A percentile compares a stretch with the other conserved stretches of the same genome.
Conservation (phyloP, 2,329 filamentous ascomycete genomes). For the Sclerotinia subarctica region DNA sequence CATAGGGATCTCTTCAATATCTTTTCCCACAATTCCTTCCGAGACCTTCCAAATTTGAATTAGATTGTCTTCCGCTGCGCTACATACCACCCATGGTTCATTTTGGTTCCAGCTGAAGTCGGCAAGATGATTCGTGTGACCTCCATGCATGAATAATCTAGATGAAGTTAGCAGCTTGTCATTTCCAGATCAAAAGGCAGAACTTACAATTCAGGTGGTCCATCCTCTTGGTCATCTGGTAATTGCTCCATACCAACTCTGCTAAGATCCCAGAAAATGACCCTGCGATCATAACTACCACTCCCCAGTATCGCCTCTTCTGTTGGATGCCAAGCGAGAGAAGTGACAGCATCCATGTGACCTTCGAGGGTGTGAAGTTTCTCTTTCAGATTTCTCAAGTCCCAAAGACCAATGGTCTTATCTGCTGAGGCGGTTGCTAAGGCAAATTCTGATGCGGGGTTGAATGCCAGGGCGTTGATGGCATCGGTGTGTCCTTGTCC, state of each 20-base stretch:
- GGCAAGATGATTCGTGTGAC: conserved; percentile 92
- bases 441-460: conserved; percentile 83
- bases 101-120: conserved; percentile 99
- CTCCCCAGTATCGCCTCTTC: conserved; percentile 87
- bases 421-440: conserved; percentile 92
- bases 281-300: conserved; percentile 85
- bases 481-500: conserved; percentile 82
- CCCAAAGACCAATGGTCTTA: conserved; percentile 93
- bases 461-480: conserved; percentile 94
- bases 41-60: conserved; percentile 92
- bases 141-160: conserved; percentile 96
- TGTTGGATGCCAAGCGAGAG: conserved; percentile 89
- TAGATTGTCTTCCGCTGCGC: conserved; percentile 93
- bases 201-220: conserved; percentile 85
- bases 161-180: conserved; percentile 16
- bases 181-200: neutral
- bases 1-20: conserved; percentile 70
- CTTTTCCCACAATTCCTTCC: conserved; percentile 75
- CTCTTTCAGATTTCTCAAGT: conserved; percentile 83
- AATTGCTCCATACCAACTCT: conserved; percentile 91
- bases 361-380: conserved; percentile 88
- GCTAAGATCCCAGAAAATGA: conserved; percentile 95
- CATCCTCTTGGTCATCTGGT: conserved; percentile 91
- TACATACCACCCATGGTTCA: conserved; percentile 94
- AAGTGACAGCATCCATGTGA: conserved; percentile 86